Evolutionary conservation across 345 rosid genomes (phyloP).

Genomic region (Arabis alpina): DNA sequence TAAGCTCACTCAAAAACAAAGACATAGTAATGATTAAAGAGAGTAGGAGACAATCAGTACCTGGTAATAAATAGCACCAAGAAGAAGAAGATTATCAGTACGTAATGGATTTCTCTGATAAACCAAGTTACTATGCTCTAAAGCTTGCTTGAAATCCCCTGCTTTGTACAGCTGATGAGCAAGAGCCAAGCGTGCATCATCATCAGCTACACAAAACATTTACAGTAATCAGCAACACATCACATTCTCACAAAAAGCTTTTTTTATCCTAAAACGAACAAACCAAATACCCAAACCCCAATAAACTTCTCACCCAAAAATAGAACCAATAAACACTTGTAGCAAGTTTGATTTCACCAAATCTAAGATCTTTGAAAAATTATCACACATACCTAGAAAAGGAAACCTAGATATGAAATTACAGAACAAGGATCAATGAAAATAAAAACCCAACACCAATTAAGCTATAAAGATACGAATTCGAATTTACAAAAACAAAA

Average conservation of each 20-base stretch:
- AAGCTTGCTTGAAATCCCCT: conserved; percentile 79
- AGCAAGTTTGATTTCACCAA: conserved; percentile 39
- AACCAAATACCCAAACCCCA: conserved; percentile 16
- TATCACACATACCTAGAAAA: conserved; percentile 26
- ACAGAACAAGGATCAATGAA: background rate
- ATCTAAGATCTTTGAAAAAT: conserved; percentile 29
- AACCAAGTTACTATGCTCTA: conserved; percentile 78
- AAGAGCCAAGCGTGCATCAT: conserved; percentile 67
- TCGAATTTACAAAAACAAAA: conserved; percentile 7
- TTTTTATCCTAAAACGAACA: conserved; percentile 33
- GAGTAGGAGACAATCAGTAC: conserved; percentile 41
- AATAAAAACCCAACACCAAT: background rate
- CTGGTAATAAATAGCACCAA: conserved; percentile 98
- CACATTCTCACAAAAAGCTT: conserved; percentile 4
- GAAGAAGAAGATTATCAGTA: conserved; percentile 92
- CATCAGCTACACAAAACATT: conserved; percentile 61
- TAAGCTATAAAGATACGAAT: background rate
- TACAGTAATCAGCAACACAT: conserved; percentile 2
- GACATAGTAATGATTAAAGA: background rate
- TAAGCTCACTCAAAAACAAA: background rate
- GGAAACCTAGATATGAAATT: conserved; percentile 10
- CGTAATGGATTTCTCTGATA: conserved; percentile 77
- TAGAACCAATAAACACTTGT: conserved; percentile 28
- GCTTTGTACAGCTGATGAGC: conserved; percentile 88
- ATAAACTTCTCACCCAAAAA: conserved; percentile 26